These are phyloP conservation scores for Cornus controversa DNA, from an alignment of 148 eudicot genomes.

Conservation along the genomic window DNA sequence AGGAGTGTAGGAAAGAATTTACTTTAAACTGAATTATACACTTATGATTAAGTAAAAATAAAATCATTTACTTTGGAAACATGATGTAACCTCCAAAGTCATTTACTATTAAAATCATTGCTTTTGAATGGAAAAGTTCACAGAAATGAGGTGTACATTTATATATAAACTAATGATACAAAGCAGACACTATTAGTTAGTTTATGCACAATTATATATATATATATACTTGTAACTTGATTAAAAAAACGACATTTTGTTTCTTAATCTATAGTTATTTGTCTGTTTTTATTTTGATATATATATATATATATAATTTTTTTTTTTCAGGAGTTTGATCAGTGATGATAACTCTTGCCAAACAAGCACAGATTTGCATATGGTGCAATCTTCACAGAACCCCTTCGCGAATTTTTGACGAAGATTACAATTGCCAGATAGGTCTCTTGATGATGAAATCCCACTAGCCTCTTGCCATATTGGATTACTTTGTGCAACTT, in stretches of 20 bases:
- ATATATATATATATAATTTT: too few relatives aligned
- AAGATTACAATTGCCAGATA: neutral
- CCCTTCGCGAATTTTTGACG: constrained; percentile 64
- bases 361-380: constrained; percentile 58
- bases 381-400: constrained; percentile 68
- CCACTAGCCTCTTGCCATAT: neutral
- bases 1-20: too few relatives aligned
- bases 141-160: neutral
- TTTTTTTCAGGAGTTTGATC: constrained; percentile 50
- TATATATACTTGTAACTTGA: too few relatives aligned
- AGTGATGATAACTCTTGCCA: constrained; percentile 71
- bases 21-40: neutral
- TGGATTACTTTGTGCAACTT: neutral
- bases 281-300: neutral
- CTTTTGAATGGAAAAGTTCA: neutral
- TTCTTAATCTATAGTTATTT: neutral
- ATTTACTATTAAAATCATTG: too few relatives aligned
- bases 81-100: too few relatives aligned
- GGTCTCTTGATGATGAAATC: neutral
- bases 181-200: neutral
- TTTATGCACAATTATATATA: too few relatives aligned
- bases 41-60: too few relatives aligned
- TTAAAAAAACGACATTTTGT: too few relatives aligned
- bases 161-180: too few relatives aligned
- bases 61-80: too few relatives aligned